Percentiles rank a stretch among this genome's conserved stretches.
phyloP scores from a whole-genome alignment of 345 rosid species.

The Bretschneidera sinensis region DNA sequence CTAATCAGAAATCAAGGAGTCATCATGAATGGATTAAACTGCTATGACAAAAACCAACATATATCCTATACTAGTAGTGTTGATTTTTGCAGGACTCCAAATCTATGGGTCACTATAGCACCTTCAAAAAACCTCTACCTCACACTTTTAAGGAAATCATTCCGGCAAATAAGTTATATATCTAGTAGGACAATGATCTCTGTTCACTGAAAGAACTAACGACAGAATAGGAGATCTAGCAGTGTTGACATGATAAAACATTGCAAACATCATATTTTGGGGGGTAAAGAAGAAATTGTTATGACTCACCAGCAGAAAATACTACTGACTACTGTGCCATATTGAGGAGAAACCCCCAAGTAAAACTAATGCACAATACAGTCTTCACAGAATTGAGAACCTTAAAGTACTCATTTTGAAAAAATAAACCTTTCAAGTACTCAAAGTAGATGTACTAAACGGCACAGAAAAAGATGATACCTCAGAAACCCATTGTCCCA shows the following conservation, averaged over 20 bases:
- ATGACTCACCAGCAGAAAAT: background rate
- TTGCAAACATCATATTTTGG: background rate
- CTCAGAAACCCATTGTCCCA: conserved; percentile 99
- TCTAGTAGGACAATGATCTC: no score
- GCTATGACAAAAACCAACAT: background rate
- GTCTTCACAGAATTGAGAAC: no score
- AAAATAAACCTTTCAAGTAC: no score
- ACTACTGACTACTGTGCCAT: no score
- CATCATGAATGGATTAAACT: background rate
- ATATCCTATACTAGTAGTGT: background rate
- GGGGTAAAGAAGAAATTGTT: background rate
- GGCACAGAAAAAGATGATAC: conserved; percentile 30
- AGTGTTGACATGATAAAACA: background rate
- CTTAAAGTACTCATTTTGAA: no score
- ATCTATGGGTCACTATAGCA: background rate
- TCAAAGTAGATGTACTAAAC: background rate
- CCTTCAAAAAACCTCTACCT: no score
- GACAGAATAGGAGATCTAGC: background rate
- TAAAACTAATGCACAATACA: no score
- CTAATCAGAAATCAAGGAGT: conserved; percentile 8
- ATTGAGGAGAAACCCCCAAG: no score
- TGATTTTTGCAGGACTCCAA: conserved; percentile 1
- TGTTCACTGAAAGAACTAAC: background rate
- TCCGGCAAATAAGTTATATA: no score
- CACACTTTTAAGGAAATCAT: no score